Evolutionary conservation across 805 yeast species (phyloP).

Genomic region (Saturnispora diversa): DNA sequence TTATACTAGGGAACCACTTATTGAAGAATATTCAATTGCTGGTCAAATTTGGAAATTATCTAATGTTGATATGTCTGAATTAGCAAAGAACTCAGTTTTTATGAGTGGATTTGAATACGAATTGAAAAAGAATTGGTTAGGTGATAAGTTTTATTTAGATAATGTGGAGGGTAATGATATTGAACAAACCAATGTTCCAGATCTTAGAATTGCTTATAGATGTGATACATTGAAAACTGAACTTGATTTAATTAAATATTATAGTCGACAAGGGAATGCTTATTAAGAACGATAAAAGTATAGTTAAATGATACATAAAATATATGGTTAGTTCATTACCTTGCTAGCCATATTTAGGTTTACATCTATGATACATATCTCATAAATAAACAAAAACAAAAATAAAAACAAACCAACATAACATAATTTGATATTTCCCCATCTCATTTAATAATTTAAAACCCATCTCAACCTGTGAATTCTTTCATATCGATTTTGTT

Average conservation of each 20-base stretch:
- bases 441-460: neutral
- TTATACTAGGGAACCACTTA: conserved; percentile 92
- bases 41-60: conserved; percentile 94
- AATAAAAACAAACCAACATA: neutral
- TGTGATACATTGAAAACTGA: conserved; percentile 70
- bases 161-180: conserved; percentile 83
- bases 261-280: conserved; percentile 28
- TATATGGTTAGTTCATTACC: no score
- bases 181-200: conserved; percentile 92
- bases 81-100: conserved; percentile 84
- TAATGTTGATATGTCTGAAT: conserved; percentile 94
- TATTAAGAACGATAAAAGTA: no score
- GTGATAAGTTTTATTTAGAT: conserved; percentile 45
- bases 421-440: neutral
- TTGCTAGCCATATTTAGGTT: no score
- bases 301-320: no score
- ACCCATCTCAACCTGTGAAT: neutral
- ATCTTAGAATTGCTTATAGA: conserved; percentile 76
- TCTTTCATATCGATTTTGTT: neutral
- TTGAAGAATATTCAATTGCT: conserved; percentile 96
- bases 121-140: conserved; percentile 89
- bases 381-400: no score
- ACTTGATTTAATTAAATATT: conserved; percentile 57
- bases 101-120: conserved; percentile 92
- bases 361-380: no score